These are phyloP conservation scores for Hypoxylon sp. DNA, from an alignment of 2,329 filamentous ascomycete species.

Conservation along the genomic window DNA sequence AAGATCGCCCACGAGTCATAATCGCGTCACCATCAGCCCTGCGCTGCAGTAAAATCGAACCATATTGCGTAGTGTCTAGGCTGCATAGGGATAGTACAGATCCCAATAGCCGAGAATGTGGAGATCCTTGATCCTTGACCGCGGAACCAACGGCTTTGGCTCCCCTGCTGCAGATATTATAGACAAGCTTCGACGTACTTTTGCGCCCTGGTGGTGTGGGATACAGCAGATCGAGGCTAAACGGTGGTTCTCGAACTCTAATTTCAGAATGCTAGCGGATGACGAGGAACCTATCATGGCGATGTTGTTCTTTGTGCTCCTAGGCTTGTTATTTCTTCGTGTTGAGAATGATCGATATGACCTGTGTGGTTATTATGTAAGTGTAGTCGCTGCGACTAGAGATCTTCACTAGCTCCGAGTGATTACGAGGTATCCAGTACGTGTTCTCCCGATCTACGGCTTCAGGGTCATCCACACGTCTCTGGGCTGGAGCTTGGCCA, in stretches of 20 bases:
- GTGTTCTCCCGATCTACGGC: conserved; percentile 12
- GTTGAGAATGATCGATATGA: conserved; percentile 8
- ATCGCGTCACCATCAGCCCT: neutral
- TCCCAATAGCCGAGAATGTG: neutral
- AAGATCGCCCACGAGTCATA: neutral
- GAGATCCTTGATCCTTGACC: conserved; percentile 1
- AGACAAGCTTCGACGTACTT: neutral
- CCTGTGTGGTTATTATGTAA: neutral
- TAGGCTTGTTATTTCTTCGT: neutral
- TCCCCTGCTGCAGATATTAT: neutral
- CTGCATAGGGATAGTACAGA: neutral
- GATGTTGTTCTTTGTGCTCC: neutral
- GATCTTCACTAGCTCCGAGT: conserved; percentile 21
- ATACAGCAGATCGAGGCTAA: neutral
- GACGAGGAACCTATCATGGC: neutral
- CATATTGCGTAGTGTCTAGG: neutral
- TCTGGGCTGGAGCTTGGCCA: neutral
- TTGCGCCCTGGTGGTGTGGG: neutral
- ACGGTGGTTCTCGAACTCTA: neutral
- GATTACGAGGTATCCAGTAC: conserved; percentile 15
- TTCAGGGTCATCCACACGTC: conserved; percentile 12
- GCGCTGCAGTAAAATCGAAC: neutral
- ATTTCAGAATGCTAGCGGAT: neutral
- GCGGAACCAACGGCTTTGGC: neutral
- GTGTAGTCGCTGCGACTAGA: conserved; percentile 5